phyloP scores from a whole-genome alignment of 352 stramenopile species.

The Phytophthora capsici region DNA sequence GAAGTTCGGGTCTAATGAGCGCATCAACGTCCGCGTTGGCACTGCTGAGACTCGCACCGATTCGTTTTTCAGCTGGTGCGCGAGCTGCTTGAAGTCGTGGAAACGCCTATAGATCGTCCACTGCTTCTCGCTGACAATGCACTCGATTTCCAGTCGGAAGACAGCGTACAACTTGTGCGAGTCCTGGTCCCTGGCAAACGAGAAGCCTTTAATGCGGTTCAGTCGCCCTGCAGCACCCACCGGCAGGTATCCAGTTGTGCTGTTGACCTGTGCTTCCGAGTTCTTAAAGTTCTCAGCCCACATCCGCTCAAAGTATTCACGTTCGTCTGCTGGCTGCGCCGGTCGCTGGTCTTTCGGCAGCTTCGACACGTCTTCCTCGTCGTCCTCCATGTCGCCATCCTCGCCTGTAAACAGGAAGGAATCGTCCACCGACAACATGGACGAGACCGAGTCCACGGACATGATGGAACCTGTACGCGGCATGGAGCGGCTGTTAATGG shows the following conservation, averaged over 20 bases:
- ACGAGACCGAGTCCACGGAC: conserved; percentile 65
- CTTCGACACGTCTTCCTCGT: conserved; percentile 44
- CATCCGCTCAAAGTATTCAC: conserved; percentile 83
- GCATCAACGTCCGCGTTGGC: conserved; percentile 80
- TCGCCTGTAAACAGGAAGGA: conserved; percentile 52
- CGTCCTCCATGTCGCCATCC: conserved; percentile 13
- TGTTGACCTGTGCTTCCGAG: conserved; percentile 69
- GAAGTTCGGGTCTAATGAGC: conserved; percentile 84
- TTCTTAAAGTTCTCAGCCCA: conserved; percentile 88
- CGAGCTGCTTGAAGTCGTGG: conserved; percentile 88
- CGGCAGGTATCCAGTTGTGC: conserved; percentile 74
- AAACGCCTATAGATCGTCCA: conserved; percentile 89
- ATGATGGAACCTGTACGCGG: conserved; percentile 62
- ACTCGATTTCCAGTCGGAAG: conserved; percentile 86
- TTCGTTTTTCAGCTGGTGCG: conserved; percentile 82
- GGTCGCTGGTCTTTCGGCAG: conserved; percentile 80
- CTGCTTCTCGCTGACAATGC: conserved; percentile 86
- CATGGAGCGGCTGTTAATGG: conserved; percentile 25
- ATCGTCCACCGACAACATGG: conserved; percentile 69
- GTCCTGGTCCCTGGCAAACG: conserved; percentile 67
- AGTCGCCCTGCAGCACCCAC: conserved; percentile 68
- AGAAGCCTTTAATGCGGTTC: conserved; percentile 86
- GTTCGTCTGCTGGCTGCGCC: conserved; percentile 71
- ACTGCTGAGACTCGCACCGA: conserved; percentile 80
- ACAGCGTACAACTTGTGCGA: conserved; percentile 83